These are phyloP conservation scores for Barnettozyma botsteinii DNA, from an alignment of 805 yeast species.

Conservation along the genomic window DNA sequence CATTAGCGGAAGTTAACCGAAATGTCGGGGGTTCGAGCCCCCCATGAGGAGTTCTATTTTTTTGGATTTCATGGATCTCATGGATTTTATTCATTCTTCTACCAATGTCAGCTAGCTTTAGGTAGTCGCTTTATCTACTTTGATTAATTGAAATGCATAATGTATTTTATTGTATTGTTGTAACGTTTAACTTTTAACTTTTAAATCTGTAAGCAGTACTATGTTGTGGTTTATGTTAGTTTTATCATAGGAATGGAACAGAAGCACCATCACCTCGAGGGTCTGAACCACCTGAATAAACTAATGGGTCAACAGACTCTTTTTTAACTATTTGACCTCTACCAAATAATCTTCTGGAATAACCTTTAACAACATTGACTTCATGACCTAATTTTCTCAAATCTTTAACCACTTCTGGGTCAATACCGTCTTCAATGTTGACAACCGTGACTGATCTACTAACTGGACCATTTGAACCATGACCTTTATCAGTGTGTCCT, in stretches of 20 bases:
- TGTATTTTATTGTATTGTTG: too few relatives aligned
- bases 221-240: too few relatives aligned
- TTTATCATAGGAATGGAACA: constrained; percentile 24
- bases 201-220: too few relatives aligned
- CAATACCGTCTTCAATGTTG: constrained; percentile 59
- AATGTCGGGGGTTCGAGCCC: constrained; percentile 30
- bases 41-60: constrained; percentile 27
- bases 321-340: constrained; percentile 69
- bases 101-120: too few relatives aligned
- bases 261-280: constrained; percentile 85
- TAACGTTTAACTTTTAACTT: too few relatives aligned
- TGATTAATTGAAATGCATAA: too few relatives aligned
- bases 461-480: constrained; percentile 61
- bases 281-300: constrained; percentile 70
- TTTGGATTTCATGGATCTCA: too few relatives aligned
- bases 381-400: constrained; percentile 54
- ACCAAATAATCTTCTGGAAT: constrained; percentile 45
- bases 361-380: constrained; percentile 38
- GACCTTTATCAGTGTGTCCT: constrained; percentile 42
- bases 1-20: constrained; percentile 20
- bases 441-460: constrained; percentile 54
- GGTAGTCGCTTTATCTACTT: too few relatives aligned
- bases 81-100: too few relatives aligned
- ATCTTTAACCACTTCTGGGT: constrained; percentile 37
- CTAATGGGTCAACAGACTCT: constrained; percentile 34